A percentile compares a stretch with the other conserved stretches of the same genome.
phyloP scores from a whole-genome alignment of 345 rosid genomes.

The Capsella bursapastoris region DNA sequence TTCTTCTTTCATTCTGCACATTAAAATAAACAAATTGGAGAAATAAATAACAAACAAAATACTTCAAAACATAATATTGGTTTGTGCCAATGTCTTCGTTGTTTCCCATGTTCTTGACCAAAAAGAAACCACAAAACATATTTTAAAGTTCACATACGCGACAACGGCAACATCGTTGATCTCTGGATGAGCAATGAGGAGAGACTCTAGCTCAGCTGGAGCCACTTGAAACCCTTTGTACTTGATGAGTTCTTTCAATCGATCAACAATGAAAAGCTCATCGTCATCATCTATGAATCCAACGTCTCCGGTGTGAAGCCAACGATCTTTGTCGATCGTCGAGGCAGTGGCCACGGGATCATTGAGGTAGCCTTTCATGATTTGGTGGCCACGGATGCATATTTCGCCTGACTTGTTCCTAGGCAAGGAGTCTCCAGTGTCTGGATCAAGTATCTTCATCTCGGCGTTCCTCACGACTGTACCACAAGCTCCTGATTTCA shows the following conservation, averaged over 20 bases:
- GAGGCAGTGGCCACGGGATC: constrained; percentile 49
- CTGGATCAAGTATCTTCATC: constrained; percentile 57
- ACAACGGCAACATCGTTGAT: constrained; percentile 68
- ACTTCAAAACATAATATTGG: too few species aligned
- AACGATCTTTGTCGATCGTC: constrained; percentile 59
- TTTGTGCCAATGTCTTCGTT: too few species aligned
- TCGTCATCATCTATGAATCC: constrained; percentile 64
- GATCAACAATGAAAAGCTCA: constrained; percentile 63
- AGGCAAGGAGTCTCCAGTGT: constrained; percentile 58
- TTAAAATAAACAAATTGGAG: too few species aligned
- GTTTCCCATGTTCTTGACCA: not conserved
- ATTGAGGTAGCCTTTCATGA: constrained; percentile 77
- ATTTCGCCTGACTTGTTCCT: constrained; percentile 77
- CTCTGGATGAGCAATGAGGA: constrained; percentile 54
- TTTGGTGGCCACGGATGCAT: constrained; percentile 78
- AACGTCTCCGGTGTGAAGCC: constrained; percentile 49
- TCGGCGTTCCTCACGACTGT: constrained; percentile 80
- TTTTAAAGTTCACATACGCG: constrained; percentile 49
- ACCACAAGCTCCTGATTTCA: constrained; percentile 84
- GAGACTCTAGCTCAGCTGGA: constrained; percentile 74
- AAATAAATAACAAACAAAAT: not conserved
- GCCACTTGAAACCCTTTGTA: constrained; percentile 79
- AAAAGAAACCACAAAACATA: not conserved
- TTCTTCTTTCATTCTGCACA: constrained; percentile 65
- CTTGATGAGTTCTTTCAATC: constrained; percentile 71